Evolutionary conservation across 2,329 filamentous ascomycete species (phyloP), one percentile per base, ranked within the genome.

Genomic region (Aspergillus hortae): DNA sequence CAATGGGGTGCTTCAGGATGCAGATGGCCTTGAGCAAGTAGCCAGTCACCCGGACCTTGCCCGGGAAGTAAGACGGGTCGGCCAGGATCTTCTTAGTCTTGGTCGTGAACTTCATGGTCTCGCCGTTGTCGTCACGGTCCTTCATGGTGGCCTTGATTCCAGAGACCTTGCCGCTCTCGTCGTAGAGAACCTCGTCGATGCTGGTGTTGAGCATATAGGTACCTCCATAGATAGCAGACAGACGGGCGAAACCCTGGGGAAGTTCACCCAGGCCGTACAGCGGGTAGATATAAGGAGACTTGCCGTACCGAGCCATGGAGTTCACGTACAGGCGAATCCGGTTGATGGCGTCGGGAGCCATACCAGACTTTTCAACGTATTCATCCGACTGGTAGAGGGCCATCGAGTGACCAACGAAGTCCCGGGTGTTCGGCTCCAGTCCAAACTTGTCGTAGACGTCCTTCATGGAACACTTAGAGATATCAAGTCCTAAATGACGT

Each of bases 141-240:
- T 86, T 87, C 92, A 97, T 97, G 63, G 94, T 96, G 46, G 94
- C 94, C 80, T 95, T 95, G 79, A 99, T 97, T 52, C 94, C 94
- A 14, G 85, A 82, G n/a, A 92, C 89, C 80, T 95, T 96, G 68
- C 82, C 84, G 51, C 80, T 84, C 40, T 66, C 66, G 53, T 95
- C 90, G 70, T 94, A 95, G 56, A 88, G 74, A 60, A 99, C 78
- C 79, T 99, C 94, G 58, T 97, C 89, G 51, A 99, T 83, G 62
- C 86, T 85, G 62, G 94, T 95, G 81, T 97, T 97, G 67, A 99
- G 87, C 92, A 99, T 99, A 78, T 99, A 99, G 46, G 94, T 99
- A 63, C 94, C 94, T 60, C 94, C 94, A 70, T 99, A 97, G 75
- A 99, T 97, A 72, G 94, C 94, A 38, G 92, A 96, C 49, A 99